These are phyloP conservation scores for Cordyceps farinosa DNA, from an alignment of 2,329 filamentous ascomycete species.

Conservation along the genomic window DNA sequence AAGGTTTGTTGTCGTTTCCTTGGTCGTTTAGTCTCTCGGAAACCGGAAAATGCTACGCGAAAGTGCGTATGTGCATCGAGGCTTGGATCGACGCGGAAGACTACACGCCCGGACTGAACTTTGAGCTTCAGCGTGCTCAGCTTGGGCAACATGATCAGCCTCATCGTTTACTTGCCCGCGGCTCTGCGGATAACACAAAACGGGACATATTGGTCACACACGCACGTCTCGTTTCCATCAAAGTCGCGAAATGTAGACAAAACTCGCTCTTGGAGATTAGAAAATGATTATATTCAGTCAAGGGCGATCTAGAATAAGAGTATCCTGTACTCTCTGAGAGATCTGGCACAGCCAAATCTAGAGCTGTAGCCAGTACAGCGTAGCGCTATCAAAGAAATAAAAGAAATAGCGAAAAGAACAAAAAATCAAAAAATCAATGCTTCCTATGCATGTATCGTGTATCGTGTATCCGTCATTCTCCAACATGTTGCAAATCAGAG, in stretches of 20 bases:
- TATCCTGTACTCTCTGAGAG: background rate
- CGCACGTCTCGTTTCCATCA: background rate
- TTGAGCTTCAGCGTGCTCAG: background rate
- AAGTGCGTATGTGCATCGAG: too few relatives aligned
- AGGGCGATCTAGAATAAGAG: background rate
- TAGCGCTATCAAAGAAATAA: background rate
- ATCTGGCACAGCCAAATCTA: background rate
- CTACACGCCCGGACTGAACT: too few relatives aligned
- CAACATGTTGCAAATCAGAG: background rate
- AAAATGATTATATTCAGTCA: background rate
- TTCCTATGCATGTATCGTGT: background rate
- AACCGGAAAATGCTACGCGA: background rate
- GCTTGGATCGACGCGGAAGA: background rate
- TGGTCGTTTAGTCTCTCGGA: background rate
- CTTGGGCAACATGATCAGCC: background rate
- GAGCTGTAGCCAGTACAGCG: conserved; percentile 4
- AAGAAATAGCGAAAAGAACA: background rate
- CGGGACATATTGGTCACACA: too few relatives aligned
- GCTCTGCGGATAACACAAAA: too few relatives aligned
- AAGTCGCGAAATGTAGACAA: too few relatives aligned
- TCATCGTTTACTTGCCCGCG: background rate
- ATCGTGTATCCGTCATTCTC: background rate
- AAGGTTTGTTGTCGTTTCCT: background rate
- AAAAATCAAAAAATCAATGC: background rate
- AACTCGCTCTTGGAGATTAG: background rate